Evolutionary conservation across 2,329 filamentous ascomycete species (phyloP).

Genomic region (Huntiella moniliformis): DNA sequence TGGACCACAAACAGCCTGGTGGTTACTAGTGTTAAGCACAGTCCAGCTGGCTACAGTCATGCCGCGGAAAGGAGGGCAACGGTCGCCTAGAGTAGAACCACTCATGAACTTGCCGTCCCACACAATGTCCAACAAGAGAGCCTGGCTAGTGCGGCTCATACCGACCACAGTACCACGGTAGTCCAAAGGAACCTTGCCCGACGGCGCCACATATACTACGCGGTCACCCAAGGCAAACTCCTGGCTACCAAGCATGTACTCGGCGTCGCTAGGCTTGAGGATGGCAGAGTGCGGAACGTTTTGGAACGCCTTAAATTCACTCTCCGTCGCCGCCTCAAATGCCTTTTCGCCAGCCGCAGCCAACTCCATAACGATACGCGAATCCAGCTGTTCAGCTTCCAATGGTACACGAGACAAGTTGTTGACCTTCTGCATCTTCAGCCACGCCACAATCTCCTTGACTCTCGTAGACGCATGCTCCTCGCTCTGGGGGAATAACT

Average conservation of each 20-base stretch:
- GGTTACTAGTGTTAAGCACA: slow-evolving; percentile 70
- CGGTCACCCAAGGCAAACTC: slow-evolving; percentile 71
- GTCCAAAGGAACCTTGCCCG: slow-evolving; percentile 86
- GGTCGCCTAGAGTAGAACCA: slow-evolving; percentile 74
- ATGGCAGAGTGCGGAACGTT: slow-evolving; percentile 73
- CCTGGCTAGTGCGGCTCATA: slow-evolving; percentile 70
- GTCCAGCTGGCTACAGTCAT: slow-evolving; percentile 78
- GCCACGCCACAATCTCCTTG: slow-evolving; percentile 85
- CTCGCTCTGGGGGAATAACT: slow-evolving; percentile 55
- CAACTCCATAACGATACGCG: slow-evolving; percentile 64
- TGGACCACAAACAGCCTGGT: slow-evolving; percentile 57
- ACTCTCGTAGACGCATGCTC: slow-evolving; percentile 58
- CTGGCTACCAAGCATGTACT: slow-evolving; percentile 76
- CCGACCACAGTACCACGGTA: slow-evolving; percentile 87
- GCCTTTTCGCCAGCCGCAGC: slow-evolving; percentile 41
- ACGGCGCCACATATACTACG: slow-evolving; percentile 79
- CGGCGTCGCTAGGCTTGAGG: slow-evolving; percentile 87
- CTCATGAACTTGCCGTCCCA: slow-evolving; percentile 96
- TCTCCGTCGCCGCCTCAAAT: background rate
- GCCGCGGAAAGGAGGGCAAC: slow-evolving; percentile 83
- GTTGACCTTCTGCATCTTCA: slow-evolving; percentile 80
- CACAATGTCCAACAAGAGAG: slow-evolving; percentile 70
- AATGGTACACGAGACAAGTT: slow-evolving; percentile 90
- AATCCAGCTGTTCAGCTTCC: slow-evolving; percentile 91
- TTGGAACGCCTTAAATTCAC: slow-evolving; percentile 44